A percentile compares a stretch with the other conserved stretches of the same genome.
These are phyloP conservation scores for Tylopilus rubrobrunneus DNA, from an alignment of 768 basidiomycete genomes.

Conservation along the genomic window DNA sequence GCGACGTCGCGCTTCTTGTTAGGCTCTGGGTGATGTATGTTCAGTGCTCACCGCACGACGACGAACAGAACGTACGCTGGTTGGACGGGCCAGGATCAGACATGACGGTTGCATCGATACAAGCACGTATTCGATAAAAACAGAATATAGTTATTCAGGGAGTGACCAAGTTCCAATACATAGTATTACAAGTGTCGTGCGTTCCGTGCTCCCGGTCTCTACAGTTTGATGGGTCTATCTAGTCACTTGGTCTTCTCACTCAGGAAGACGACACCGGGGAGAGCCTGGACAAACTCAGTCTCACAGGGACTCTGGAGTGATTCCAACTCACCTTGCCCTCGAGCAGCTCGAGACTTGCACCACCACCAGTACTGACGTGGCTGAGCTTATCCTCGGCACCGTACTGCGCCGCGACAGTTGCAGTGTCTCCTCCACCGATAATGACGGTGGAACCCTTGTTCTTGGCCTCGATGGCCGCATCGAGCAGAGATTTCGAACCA, in stretches of 20 bases:
- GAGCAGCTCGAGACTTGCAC: slow-evolving; percentile 89
- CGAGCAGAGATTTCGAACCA: slow-evolving; percentile 80
- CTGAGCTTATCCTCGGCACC: slow-evolving; percentile 83
- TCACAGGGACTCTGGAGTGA: slow-evolving; percentile 1
- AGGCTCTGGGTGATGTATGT: background rate
- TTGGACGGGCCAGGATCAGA: slow-evolving; percentile 14
- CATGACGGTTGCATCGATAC: slow-evolving; percentile 1
- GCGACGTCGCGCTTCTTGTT: slow-evolving; percentile 18
- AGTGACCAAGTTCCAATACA: slow-evolving; percentile 1
- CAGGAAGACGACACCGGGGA: slow-evolving; percentile 90
- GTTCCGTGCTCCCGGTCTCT: slow-evolving; percentile 7
- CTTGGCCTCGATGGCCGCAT: slow-evolving; percentile 84
- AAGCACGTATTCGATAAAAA: slow-evolving; percentile 15
- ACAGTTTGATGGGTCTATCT: slow-evolving; percentile 4
- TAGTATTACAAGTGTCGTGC: slow-evolving; percentile 12
- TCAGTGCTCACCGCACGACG: background rate
- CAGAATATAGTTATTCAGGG: slow-evolving; percentile 12
- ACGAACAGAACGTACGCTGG: slow-evolving; percentile 12
- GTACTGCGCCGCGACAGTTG: slow-evolving; percentile 91
- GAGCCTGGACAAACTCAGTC: slow-evolving; percentile 43
- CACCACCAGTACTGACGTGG: slow-evolving; percentile 96
- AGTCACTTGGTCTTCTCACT: slow-evolving; percentile 59
- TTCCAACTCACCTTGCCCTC: slow-evolving; percentile 82
- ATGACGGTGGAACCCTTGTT: slow-evolving; percentile 86
- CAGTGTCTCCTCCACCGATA: slow-evolving; percentile 93